Conservation (phyloP, 2,329 filamentous ascomycete genomes). For the Fusarium nelsonii region DNA sequence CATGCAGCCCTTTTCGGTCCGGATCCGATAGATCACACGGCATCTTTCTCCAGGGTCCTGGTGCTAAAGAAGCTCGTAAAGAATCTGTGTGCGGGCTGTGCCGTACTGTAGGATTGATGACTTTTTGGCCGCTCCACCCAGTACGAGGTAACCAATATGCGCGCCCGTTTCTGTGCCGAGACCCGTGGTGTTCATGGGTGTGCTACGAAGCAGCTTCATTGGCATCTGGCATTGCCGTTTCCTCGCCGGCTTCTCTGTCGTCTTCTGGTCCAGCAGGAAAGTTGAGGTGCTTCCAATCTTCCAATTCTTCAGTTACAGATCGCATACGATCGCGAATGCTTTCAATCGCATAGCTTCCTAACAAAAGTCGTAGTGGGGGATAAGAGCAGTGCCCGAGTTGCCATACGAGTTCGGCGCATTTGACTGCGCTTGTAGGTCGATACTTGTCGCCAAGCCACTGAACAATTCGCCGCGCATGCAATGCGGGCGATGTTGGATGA, state of each 20-base stretch:
- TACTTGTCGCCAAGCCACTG: constrained; percentile 95
- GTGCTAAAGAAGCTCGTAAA: constrained; percentile 30
- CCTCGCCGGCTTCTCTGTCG: constrained; percentile 43
- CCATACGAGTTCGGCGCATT: constrained; percentile 94
- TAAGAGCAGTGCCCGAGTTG: constrained; percentile 95
- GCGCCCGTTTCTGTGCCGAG: not conserved
- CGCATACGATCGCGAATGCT: constrained; percentile 91
- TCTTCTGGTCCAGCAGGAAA: constrained; percentile 61
- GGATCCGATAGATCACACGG: constrained; percentile 11
- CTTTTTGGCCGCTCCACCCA: constrained; percentile 7
- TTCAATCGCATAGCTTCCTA: constrained; percentile 95
- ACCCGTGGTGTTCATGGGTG: constrained; percentile 5
- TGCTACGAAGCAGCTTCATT: constrained; percentile 30
- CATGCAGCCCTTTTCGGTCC: constrained; percentile 24
- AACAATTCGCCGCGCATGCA: constrained; percentile 90
- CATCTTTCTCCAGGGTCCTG: constrained; percentile 22
- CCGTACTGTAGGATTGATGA: constrained; percentile 26
- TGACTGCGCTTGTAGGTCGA: constrained; percentile 85
- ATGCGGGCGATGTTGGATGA: constrained; percentile 80
- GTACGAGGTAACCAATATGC: constrained; percentile 3
- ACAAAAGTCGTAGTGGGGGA: constrained; percentile 85
- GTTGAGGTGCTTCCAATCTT: constrained; percentile 91
- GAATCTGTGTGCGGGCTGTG: constrained; percentile 7
- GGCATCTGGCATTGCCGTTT: constrained; percentile 18
- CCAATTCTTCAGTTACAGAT: constrained; percentile 93